phyloP scores from a whole-genome alignment of 2,329 filamentous ascomycete genomes.

The Sporothrix luriei region DNA sequence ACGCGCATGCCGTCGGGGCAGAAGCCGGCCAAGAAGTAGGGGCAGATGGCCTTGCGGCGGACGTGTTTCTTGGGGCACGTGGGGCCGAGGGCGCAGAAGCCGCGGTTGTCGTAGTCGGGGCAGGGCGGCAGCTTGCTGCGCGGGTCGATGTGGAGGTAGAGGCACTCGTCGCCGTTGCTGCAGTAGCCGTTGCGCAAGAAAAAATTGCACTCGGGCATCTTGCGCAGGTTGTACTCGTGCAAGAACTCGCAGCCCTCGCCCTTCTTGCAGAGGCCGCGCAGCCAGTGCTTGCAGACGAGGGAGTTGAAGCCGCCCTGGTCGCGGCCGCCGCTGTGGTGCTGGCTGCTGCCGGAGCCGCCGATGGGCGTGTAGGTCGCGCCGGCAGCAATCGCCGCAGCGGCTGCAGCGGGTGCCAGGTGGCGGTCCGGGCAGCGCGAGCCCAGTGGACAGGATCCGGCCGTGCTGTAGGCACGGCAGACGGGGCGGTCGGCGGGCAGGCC shows the following conservation, averaged over 20 bases:
- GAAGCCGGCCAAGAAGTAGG: conserved; percentile 89
- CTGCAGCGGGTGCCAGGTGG: conserved; percentile 54
- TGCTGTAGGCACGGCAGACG: conserved; percentile 76
- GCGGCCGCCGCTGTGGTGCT: conserved; percentile 32
- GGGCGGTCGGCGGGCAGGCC: conserved; percentile 77
- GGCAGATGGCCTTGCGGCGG: conserved; percentile 70
- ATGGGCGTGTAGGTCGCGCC: conserved; percentile 19
- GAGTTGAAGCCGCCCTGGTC: conserved; percentile 64
- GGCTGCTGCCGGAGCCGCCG: conserved; percentile 40
- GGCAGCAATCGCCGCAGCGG: conserved; percentile 41
- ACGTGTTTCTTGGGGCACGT: conserved; percentile 87
- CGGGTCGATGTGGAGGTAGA: conserved; percentile 88
- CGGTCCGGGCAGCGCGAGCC: conserved; percentile 84
- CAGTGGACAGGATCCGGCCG: conserved; percentile 77
- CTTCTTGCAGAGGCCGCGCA: conserved; percentile 96
- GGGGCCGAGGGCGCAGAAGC: conserved; percentile 90
- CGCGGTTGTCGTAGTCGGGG: conserved; percentile 89
- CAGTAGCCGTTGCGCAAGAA: conserved; percentile 93
- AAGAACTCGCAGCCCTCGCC: conserved; percentile 95
- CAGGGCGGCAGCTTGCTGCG: conserved; percentile 77
- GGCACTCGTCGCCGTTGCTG: conserved; percentile 93
- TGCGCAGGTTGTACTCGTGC: conserved; percentile 96
- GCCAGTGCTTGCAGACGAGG: conserved; percentile 98
- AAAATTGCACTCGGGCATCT: conserved; percentile 98
- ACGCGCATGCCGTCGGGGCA: conserved; percentile 73